Evolutionary conservation across 192 early-diverging fungal species (phyloP).

Genomic region (Coemansia sp.): DNA sequence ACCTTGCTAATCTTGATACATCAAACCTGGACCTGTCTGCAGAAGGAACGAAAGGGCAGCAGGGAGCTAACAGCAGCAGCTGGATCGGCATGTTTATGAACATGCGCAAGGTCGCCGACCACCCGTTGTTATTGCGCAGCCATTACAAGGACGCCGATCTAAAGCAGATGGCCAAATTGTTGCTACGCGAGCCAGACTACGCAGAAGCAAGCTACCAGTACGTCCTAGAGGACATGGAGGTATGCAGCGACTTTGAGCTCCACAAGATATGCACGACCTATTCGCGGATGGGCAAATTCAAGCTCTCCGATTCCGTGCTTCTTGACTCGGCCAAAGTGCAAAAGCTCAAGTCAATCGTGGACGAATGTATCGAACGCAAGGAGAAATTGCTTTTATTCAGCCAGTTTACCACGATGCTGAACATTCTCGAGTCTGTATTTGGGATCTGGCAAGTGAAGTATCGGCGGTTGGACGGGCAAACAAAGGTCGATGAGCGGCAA

Average conservation of each 20-base stretch:
- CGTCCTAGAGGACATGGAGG: constrained; percentile 82
- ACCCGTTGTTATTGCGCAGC: constrained; percentile 75
- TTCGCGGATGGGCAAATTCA: constrained; percentile 42
- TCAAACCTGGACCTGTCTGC: constrained; percentile 16
- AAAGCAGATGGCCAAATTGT: constrained; percentile 63
- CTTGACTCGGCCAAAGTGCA: constrained; percentile 79
- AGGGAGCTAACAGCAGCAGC: constrained; percentile 14
- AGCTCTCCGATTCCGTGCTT: constrained; percentile 57
- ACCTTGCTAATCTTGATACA: constrained; percentile 26
- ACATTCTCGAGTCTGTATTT: constrained; percentile 78
- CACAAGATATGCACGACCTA: constrained; percentile 60
- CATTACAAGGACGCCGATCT: constrained; percentile 61
- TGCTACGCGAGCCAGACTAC: constrained; percentile 71
- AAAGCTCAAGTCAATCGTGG: constrained; percentile 54
- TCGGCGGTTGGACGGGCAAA: constrained; percentile 65
- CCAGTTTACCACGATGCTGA: constrained; percentile 81
- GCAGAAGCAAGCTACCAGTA: constrained; percentile 71
- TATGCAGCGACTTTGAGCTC: constrained; percentile 86
- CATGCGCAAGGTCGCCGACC: constrained; percentile 81
- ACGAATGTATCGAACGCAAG: constrained; percentile 24
- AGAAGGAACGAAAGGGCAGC: constrained; percentile 1
- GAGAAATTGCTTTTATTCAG: constrained; percentile 75
- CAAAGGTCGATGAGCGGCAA: constrained; percentile 69
- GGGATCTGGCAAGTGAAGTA: constrained; percentile 37
- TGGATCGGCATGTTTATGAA: constrained; percentile 72